These are phyloP conservation scores for Orbilia oligospora DNA, from an alignment of 2,329 filamentous ascomycete genomes.

Conservation along the genomic window DNA sequence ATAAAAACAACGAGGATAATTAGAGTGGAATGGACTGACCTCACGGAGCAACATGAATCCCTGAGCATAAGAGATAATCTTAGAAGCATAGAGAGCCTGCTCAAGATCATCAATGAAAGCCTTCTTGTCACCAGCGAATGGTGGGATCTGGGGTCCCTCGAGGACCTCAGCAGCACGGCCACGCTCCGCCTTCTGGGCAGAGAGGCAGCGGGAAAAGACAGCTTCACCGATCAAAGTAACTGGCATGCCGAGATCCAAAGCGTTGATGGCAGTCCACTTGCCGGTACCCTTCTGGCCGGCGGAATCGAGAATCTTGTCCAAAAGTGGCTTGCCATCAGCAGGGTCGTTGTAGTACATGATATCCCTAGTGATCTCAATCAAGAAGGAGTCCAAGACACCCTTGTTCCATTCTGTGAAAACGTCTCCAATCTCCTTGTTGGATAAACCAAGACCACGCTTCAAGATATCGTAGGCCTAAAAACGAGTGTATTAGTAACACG, in stretches of 20 bases:
- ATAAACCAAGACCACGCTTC: slow-evolving; percentile 94
- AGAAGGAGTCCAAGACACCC: slow-evolving; percentile 97
- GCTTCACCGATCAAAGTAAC: slow-evolving; percentile 98
- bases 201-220: slow-evolving; percentile 94
- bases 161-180: slow-evolving; percentile 83
- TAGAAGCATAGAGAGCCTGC: slow-evolving; percentile 98
- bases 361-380: slow-evolving; percentile 98
- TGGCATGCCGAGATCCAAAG: slow-evolving; percentile 97
- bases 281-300: slow-evolving; percentile 99
- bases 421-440: slow-evolving; percentile 94
- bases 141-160: slow-evolving; percentile 77
- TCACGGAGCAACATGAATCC: slow-evolving; percentile 99
- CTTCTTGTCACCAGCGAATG: slow-evolving; percentile 90
- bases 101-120: slow-evolving; percentile 97
- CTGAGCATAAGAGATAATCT: slow-evolving; percentile 99
- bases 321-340: slow-evolving; percentile 87
- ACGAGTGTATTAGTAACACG: slow-evolving; percentile 55
- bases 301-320: slow-evolving; percentile 99
- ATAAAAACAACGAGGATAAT: not conserved
- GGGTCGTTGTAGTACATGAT: slow-evolving; percentile 96
- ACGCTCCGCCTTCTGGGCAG: slow-evolving; percentile 94
- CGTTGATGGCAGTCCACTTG: slow-evolving; percentile 99
- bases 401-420: slow-evolving; percentile 97
- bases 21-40: slow-evolving; percentile 71
- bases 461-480: slow-evolving; percentile 96